Percentiles rank a stretch among this genome's conserved stretches.
phyloP scores from a whole-genome alignment of 2,329 filamentous ascomycete genomes.

The Penicillium sp. region DNA sequence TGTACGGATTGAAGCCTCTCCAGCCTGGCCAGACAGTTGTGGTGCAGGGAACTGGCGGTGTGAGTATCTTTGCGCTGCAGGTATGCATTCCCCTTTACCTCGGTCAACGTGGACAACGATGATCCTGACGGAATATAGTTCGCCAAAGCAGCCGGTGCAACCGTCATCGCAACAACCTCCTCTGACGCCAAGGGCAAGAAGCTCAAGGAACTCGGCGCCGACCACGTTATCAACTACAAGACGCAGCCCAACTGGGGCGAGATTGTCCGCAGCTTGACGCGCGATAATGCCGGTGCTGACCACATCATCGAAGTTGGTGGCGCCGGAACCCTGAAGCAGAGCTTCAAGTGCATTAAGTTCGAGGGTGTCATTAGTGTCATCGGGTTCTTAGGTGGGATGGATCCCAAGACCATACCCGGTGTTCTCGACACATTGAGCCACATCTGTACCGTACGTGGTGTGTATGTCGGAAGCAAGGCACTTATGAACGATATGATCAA shows the following conservation, averaged over 20 bases:
- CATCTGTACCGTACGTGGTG: constrained; percentile 61
- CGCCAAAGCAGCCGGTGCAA: constrained; percentile 57
- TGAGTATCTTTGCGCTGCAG: constrained; percentile 62
- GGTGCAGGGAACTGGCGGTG: constrained; percentile 66
- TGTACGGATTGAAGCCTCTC: constrained; percentile 62
- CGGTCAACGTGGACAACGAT: background rate
- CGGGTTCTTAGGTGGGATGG: constrained; percentile 60
- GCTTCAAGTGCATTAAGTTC: constrained; percentile 58
- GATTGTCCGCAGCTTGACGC: constrained; percentile 57
- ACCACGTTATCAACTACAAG: constrained; percentile 66
- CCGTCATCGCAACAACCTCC: constrained; percentile 64
- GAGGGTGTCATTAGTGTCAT: constrained; percentile 63
- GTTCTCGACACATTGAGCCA: constrained; percentile 57
- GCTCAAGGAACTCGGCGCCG: constrained; percentile 62
- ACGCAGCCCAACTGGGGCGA: constrained; percentile 63
- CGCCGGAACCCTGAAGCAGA: constrained; percentile 62
- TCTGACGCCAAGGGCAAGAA: constrained; percentile 59
- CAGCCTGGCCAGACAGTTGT: constrained; percentile 62
- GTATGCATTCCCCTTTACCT: constrained; percentile 27
- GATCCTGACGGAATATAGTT: constrained; percentile 35
- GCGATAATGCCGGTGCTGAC: constrained; percentile 61
- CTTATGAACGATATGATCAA: constrained; percentile 65
- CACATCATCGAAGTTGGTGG: constrained; percentile 71
- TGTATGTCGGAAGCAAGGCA: constrained; percentile 60
- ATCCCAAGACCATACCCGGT: constrained; percentile 54